A percentile compares a stretch with the other conserved stretches of the same genome.
phyloP scores from a whole-genome alignment of 306 rosid genomes.

The Hippophae gyantsensis region DNA sequence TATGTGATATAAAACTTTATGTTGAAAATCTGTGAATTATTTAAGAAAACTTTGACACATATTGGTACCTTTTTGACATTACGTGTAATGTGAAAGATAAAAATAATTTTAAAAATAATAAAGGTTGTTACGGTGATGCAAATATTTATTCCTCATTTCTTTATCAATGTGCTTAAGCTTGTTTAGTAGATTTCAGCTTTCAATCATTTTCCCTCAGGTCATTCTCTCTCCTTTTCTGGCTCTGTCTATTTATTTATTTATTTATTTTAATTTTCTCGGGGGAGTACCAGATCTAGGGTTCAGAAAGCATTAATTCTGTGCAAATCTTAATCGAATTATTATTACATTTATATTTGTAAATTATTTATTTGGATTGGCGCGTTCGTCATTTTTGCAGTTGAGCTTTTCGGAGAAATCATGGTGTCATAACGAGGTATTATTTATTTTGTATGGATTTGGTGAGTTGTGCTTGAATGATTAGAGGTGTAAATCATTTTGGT shows the following conservation, averaged over 20 bases:
- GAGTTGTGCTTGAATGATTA: background rate
- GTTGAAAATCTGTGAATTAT: too few relatives aligned
- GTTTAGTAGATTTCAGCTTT: background rate
- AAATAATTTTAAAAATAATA: too few relatives aligned
- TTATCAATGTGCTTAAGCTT: too few relatives aligned
- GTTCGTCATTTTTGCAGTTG: conserved; percentile 9
- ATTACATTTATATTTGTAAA: background rate
- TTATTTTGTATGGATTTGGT: background rate
- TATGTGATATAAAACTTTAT: too few relatives aligned
- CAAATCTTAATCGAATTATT: background rate
- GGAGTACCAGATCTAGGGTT: conserved; percentile 28
- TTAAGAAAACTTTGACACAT: too few relatives aligned
- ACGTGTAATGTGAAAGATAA: too few relatives aligned
- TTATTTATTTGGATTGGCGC: background rate
- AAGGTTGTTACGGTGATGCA: too few relatives aligned
- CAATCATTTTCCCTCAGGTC: background rate
- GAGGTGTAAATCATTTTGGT: background rate
- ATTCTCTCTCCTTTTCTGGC: conserved; percentile 9
- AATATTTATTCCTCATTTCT: too few relatives aligned
- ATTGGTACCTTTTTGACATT: too few relatives aligned
- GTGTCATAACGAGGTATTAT: conserved; percentile 23
- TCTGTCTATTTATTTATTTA: background rate
- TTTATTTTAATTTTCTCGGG: background rate
- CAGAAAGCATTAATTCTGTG: background rate
- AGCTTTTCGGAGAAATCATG: conserved; percentile 9